A percentile compares a stretch with the other conserved stretches of the same genome.
Conservation (phyloP, 2,329 filamentous ascomycete species). For the Xylariaceae sp. region DNA sequence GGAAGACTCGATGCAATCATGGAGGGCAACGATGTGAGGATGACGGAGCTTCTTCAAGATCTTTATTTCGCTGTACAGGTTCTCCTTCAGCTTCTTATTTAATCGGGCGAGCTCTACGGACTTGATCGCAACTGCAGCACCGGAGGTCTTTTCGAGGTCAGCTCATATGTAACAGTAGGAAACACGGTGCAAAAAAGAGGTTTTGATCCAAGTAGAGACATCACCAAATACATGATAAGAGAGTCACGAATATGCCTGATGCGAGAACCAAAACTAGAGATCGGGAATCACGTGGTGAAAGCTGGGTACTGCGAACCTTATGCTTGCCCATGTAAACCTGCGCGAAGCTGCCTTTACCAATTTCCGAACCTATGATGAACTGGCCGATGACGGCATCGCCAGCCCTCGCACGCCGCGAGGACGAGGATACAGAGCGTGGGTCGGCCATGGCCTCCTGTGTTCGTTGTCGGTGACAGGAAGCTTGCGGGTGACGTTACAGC, state of each 20-base stretch:
- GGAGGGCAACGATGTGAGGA: conserved; percentile 93
- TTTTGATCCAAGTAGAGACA: too few relatives aligned
- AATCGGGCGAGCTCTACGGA: conserved; percentile 87
- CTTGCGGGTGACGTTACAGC: conserved; percentile 21
- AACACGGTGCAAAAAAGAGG: background rate
- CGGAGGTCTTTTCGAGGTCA: conserved; percentile 57
- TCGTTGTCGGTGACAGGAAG: conserved; percentile 29
- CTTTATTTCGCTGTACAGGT: conserved; percentile 90
- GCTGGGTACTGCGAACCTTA: conserved; percentile 54
- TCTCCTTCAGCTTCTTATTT: conserved; percentile 94
- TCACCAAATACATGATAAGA: too few relatives aligned
- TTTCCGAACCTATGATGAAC: conserved; percentile 81
- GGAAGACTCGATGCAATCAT: conserved; percentile 84
- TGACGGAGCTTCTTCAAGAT: conserved; percentile 92
- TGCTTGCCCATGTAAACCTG: conserved; percentile 87
- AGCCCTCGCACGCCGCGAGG: conserved; percentile 32
- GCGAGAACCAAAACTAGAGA: too few relatives aligned
- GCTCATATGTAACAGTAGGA: conserved; percentile 4
- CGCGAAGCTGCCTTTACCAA: conserved; percentile 96
- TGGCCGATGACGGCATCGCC: conserved; percentile 56
- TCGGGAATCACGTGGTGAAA: too few relatives aligned
- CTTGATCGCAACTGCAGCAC: conserved; percentile 88
- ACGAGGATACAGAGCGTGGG: conserved; percentile 21
- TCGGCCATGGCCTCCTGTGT: conserved; percentile 32
- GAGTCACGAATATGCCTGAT: too few relatives aligned